Percentiles rank a stretch among this genome's conserved stretches.
These are phyloP conservation scores for Epithele typhae DNA, from an alignment of 768 basidiomycete species.

Conservation along the genomic window DNA sequence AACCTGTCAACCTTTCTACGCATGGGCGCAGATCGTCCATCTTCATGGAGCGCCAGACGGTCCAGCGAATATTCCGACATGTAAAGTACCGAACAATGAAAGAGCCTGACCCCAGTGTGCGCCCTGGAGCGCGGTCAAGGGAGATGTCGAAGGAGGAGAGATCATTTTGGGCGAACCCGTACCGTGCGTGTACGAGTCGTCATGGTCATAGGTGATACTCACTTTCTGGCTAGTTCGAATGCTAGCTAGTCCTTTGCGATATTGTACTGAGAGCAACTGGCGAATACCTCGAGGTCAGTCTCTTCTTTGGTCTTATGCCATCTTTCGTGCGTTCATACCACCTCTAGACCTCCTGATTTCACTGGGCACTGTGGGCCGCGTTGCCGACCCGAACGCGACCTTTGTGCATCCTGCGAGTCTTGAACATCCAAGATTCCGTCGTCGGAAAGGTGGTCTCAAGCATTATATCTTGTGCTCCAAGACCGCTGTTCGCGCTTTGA, in stretches of 20 bases:
- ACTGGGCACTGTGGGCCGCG: constrained; percentile 44
- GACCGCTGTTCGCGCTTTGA: constrained; percentile 38
- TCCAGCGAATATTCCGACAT: constrained; percentile 10
- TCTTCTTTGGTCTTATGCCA: neutral
- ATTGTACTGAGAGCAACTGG: constrained; percentile 45
- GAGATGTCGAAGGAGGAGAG: constrained; percentile 59
- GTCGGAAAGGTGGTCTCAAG: constrained; percentile 40
- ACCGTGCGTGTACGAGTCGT: constrained; percentile 42
- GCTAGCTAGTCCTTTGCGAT: constrained; percentile 60
- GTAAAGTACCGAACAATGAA: constrained; percentile 51
- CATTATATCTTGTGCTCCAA: constrained; percentile 62
- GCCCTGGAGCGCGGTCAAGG: constrained; percentile 7
- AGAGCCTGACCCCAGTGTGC: constrained; percentile 44
- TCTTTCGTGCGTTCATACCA: neutral
- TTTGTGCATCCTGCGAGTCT: constrained; percentile 55
- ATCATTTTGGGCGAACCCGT: constrained; percentile 71
- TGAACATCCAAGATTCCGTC: constrained; percentile 58
- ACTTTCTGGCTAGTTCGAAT: constrained; percentile 53
- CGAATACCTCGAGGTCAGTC: constrained; percentile 54
- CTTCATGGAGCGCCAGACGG: constrained; percentile 39
- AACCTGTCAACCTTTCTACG: constrained; percentile 37
- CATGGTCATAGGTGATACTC: neutral
- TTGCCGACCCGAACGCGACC: constrained; percentile 21
- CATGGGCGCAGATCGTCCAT: constrained; percentile 51
- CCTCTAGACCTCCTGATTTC: constrained; percentile 64